Base-by-base conservation (phyloP, 2,329 filamentous ascomycete genomes). In the Colletotrichum chrysophilum region DNA sequence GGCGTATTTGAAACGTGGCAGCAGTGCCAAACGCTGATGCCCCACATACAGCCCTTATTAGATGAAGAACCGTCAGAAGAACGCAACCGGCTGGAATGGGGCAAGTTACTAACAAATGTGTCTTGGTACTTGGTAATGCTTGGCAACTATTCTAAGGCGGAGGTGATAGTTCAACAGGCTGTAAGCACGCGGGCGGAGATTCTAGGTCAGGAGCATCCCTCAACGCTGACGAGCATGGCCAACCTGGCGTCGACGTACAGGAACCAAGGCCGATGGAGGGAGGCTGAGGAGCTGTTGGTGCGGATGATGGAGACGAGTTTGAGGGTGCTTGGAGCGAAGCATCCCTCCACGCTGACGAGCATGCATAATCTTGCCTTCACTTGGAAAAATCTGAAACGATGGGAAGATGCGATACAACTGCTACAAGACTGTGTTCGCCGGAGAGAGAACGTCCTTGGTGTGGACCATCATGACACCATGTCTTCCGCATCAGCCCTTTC, bases 91-190 rank as follows among this genome's bases (percentile, higher is more conserved):
- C 28, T 70, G 5, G 6, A 70, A 48, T 74, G 48, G 58, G 52
- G 66, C n/a, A 4, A 36, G 16, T 28, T 80, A 32, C 16, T 77
- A 7, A 77, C 48, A 13, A 76, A 77, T 8, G 66, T 76, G 4
- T 73, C 73, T 18, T 12, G 9, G 13, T 80, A 77, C 66, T 72
- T 77, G 38, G 2, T 76, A 1, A 70, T 48, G 32, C 43, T 70
- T n/a, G 66, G 64, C 14, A 26, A 68, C 7, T 67, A 71, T 58
- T 48, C 16, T 1, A 62, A 8, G 32, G 56, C 67, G 7, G 64
- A 75, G 64, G 32, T 58, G 1, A 5, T 36, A 21, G 38, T 64
- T 3, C 18, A 16, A 48, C 2, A 68, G 30, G 73, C 68, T 32
- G 32, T 67, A 3, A 52, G 34, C 10, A 18, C 67, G 61, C 7